Evolutionary conservation across 164 flowering plant species (phyloP).

Genomic region (Magnolia kwangsiensis): DNA sequence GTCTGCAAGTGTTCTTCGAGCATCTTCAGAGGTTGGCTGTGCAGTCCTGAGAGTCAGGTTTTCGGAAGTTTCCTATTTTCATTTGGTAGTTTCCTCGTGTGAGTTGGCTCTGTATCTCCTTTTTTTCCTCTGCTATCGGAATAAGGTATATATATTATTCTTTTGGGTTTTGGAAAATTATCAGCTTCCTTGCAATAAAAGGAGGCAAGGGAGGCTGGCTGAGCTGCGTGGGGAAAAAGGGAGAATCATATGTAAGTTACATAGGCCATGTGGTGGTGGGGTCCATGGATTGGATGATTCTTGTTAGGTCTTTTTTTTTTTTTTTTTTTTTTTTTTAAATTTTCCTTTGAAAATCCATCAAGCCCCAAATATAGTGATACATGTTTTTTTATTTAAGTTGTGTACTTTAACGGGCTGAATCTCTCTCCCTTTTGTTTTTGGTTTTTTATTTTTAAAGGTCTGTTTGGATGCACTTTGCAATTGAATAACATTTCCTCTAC

Average conservation of each 20-base stretch:
- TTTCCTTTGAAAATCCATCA: background rate
- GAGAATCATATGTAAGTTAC: conserved; percentile 1
- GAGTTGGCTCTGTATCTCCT: background rate
- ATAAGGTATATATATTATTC: conserved; percentile 10
- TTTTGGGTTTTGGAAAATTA: conserved; percentile 14
- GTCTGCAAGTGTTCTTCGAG: conserved; percentile 90
- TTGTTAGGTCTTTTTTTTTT: background rate
- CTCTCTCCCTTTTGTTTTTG: no score
- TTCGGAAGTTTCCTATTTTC: background rate
- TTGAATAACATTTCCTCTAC: no score
- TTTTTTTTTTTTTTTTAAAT: background rate
- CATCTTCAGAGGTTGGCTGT: conserved; percentile 95
- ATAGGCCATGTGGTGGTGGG: background rate
- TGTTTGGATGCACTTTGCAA: no score
- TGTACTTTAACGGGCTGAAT: no score
- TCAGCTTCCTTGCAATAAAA: conserved; percentile 14
- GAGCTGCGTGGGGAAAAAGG: conserved; percentile 7
- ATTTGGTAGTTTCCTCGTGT: conserved; percentile 1
- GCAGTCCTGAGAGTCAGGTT: conserved; percentile 48
- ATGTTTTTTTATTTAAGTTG: background rate
- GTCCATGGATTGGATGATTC: background rate
- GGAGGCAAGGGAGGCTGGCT: conserved; percentile 3
- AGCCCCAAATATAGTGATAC: background rate
- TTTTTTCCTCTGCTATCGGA: background rate
- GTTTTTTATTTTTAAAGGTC: no score